Conservation (phyloP, 2,329 filamentous ascomycete species). For the Alternaria panax region DNA sequence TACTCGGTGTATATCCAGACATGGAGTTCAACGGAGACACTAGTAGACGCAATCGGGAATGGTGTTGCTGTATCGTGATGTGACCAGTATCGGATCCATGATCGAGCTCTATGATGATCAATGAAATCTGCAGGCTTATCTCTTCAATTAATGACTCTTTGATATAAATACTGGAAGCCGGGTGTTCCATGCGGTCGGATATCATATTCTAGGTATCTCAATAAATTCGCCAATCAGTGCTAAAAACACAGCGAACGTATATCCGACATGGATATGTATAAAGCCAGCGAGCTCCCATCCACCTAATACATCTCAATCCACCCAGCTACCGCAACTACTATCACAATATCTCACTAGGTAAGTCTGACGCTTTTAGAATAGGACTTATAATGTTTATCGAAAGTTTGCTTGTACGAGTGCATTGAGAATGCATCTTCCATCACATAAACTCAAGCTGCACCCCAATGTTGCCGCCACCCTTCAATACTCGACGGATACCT, state of each 20-base stretch:
- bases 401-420: not conserved
- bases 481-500: not conserved
- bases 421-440: not conserved
- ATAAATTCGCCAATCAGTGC: not conserved
- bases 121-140: not conserved
- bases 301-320: not conserved
- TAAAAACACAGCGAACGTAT: not conserved
- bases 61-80: conserved; percentile 28
- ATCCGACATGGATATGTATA: not conserved
- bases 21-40: conserved; percentile 28
- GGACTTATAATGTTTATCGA: not conserved
- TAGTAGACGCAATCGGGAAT: conserved; percentile 6
- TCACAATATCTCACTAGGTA: not conserved
- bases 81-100: conserved; percentile 4
- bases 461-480: not conserved
- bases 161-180: not conserved
- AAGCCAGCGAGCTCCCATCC: not conserved
- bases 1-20: conserved; percentile 32
- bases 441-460: not conserved
- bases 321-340: not conserved
- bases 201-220: not conserved
- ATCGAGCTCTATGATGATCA: not conserved
- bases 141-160: not conserved
- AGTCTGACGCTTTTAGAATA: not conserved
- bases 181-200: not conserved